Base-by-base conservation (phyloP, 1,284 basidiomycete genomes). In the Caloboletus inedulis region DNA sequence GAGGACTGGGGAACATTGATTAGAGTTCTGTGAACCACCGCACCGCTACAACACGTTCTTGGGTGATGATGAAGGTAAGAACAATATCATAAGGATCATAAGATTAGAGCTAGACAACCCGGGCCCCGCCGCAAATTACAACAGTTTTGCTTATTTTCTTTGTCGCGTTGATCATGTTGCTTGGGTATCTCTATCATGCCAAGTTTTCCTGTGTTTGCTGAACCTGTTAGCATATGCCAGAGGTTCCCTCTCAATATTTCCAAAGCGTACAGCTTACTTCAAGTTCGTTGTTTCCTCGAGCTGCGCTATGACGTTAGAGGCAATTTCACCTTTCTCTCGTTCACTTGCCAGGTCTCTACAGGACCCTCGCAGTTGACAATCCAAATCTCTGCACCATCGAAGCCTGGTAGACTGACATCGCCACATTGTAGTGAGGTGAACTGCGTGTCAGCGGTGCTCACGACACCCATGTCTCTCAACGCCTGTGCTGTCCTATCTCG, bases 361-460 rank as follows among this genome's bases (percentile, higher is more conserved):
- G 79, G 80, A 4, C 85, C 87, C 33, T 81, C 79, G 59, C 85
- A 89, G 25, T 70, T 62, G 18, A 75, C 77, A 21, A 83, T 63
- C 87, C 86, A 89, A 35, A 88, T 72, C 60, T 87, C 84, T 19
- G 60, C 60, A 4, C 75, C 77, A 13, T 69, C 63, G 50, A 85
- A 83, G 5, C 76, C 75, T 7, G 64, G 60, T 8, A 86, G 54
- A 62, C 66, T 70, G 19, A 69, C 67, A 37, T 63, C 63, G 13
- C 57, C 60, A 10, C 63, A 53, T 65, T 66, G 61, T 61, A 75
- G 44, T 65, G 63, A 54, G 76, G 63, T 35, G 60, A 49, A 42
- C 23, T 44, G 69, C 46, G 72, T 53, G 12, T 59, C 60, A 21
- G 37, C 47, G 4, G n/a, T 31, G 27, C 62, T 64, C 23, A 69